Evolutionary conservation across 2,329 filamentous ascomycete genomes (phyloP), one percentile per base, ranked within the genome.

Genomic region (Aaosphaeria arxii): DNA sequence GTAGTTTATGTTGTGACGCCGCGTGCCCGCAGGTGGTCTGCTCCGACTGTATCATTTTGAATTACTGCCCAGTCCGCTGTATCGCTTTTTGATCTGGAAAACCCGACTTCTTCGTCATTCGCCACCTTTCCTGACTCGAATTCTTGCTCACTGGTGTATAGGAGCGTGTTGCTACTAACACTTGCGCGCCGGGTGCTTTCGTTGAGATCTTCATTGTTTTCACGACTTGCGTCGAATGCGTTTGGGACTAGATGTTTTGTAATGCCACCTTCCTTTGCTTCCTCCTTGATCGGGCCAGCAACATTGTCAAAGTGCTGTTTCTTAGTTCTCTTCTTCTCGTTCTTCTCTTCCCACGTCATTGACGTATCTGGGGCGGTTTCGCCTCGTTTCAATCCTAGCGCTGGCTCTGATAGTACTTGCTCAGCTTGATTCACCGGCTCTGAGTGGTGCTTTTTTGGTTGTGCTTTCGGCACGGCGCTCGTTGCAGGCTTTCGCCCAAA

Each of bases 221-320:
- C 9, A 11, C 41, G 24, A 35, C 44, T 46, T 13, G 44, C 44
- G 9, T 35, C 38, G 17, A 42, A 46, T 7, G 32, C 38, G 35
- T 41, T 42, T 17, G 44, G 44, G 7, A 46, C 44, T 5, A 9
- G 6, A 33, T 46, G 24, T 17, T 13, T 46, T 13, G n/a, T 35
- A 7, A 28, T 30, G 11, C 24, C 33, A 6, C 44, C 40, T 11
- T 44, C 28, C 45, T 31, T 47, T 24, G 41, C 40, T 30, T 44
- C 41, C 28, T 47, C 40, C 33, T 40, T 47, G 9, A 43, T 11
- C 9, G 33, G 40, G 7, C 29, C 5, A 11, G 43, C 32, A 13
- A 44, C 24, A 7, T 5, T 11, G 9, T 42, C 38, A 6, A 45
- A 11, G 17, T 11, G 9, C 7, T 40, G 7, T 24, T 40, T 40